Base-by-base conservation (phyloP, 108 stramenopile species). In the Stephanodiscus triporus region DNA sequence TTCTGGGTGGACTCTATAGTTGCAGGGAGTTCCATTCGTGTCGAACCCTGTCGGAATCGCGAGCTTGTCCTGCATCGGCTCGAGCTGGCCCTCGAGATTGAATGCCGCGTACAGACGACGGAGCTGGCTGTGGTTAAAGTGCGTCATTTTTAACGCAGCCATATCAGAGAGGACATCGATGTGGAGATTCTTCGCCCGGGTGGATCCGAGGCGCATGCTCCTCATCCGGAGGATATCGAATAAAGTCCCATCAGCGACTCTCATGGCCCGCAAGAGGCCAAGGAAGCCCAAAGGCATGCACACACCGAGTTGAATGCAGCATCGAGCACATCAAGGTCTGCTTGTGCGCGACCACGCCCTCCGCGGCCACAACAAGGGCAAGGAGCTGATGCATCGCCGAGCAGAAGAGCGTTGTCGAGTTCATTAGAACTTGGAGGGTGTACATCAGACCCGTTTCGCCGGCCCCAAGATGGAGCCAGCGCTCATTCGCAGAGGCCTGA, bases 381-480 rank as follows among this genome's bases (percentile, higher is more conserved):
- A 53, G 51, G 20, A 53, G 51, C 20, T 24, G 24, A 53, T 6
- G 6, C 20, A 26, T 24, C 6, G 20, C 20, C 23, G 23, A 24
- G 51, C 51, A 53, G 51, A 53, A 22, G 9, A 26, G 23, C 8
- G 51, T 20, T 26, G 51, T 8, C 19, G 20, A 4, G 51, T 19
- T 5, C 51, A 22, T 24, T 3, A 53, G 13, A 26, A 26, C 20
- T 1, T 53, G 51, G 8, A 53, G 51, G 6, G 51, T 53, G 24
- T 6, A 22, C 51, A 22, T 22, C 24, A 26, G 6, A 19, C 23
- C 4, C 0, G 24, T 20, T 26, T 22, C 51, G 24, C 51, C 51
- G 10, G 51, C 51, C 2, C 51, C 51, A 26, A 53, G 51, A 53
- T 53, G 51, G 24, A 53, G 51, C 51, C 51, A 53, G 51, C 51